Base-by-base conservation (phyloP, 352 stramenopile species). In the Phytophthora cactorum region DNA sequence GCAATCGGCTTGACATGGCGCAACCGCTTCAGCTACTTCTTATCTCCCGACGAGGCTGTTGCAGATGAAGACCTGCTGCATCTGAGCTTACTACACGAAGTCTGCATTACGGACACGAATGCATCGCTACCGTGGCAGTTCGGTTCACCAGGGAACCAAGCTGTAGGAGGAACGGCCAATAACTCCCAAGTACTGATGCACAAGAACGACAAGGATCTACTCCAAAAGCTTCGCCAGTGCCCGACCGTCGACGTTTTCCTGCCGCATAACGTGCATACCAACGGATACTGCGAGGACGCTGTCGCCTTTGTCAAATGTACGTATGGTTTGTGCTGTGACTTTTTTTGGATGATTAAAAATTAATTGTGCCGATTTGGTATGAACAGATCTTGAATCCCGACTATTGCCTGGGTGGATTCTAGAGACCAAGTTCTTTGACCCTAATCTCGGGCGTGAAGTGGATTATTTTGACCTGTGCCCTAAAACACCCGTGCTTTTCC, bases 381-480 rank as follows among this genome's bases (percentile, higher is more conserved):
- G 25, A 27, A 10, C 25, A 82, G 71, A 78, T 29, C 41, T 83
- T 6, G 41, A 79, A 8, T 79, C 78, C 36, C 66, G 78, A 0
- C 10, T 81, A 7, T 41, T 86, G 14, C 75, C 75, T 9, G 14
- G 45, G 6, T 86, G 78, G 78, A 61, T 74, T n/a, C 55, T 84
- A 10, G 51, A 75, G 2, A 10, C 62, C 7, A 66, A 67, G 25
- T 50, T 79, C 31, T 65, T 69, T 29, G 69, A 83, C 50, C 17
- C 63, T 7, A 47, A 60, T 25, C 31, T 66, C 11, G 58, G 57
- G 49, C 66, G 66, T 9, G 10, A 66, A 43, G 67, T 81, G 31
- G 68, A 75, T 41, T 92, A 92, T 52, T 82, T 84, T 41, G 81
- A 91, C 12, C 47, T 90, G 52, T 90, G 81, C 12, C 77, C 77